Evolutionary conservation across 2,329 filamentous ascomycete genomes (phyloP).

Genomic region (Aspergillus quadrilineatus): DNA sequence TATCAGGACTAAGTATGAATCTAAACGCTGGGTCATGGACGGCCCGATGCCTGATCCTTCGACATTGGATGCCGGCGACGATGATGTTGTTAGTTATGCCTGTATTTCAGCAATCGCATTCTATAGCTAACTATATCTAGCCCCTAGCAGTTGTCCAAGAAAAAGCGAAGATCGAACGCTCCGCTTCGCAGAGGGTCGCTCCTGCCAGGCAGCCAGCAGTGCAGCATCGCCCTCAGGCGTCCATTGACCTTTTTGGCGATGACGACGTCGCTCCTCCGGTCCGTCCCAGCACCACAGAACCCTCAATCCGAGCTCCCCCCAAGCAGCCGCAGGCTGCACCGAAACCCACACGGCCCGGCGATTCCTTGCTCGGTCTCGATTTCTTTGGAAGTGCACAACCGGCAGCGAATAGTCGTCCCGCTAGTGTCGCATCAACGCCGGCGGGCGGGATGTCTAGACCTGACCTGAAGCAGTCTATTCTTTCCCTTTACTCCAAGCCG

Average conservation of each 20-base stretch:
- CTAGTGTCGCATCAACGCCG: constrained; percentile 70
- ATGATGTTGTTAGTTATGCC: constrained; percentile 67
- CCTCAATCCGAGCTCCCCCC: constrained; percentile 63
- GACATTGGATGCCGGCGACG: constrained; percentile 81
- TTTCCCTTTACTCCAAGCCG: constrained; percentile 90
- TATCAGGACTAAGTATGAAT: constrained; percentile 97
- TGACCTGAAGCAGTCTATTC: constrained; percentile 93
- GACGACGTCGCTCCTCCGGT: constrained; percentile 63
- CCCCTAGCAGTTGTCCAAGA: constrained; percentile 67
- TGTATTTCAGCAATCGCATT: neutral
- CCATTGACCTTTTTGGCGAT: constrained; percentile 80
- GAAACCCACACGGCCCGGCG: constrained; percentile 68
- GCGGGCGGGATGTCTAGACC: constrained; percentile 70
- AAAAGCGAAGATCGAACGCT: constrained; percentile 66
- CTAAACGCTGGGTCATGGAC: constrained; percentile 99
- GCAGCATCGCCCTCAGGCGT: constrained; percentile 43
- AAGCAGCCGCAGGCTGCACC: constrained; percentile 55
- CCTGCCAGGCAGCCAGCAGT: constrained; percentile 46
- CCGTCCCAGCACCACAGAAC: constrained; percentile 71
- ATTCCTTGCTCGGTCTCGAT: constrained; percentile 88
- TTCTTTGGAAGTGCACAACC: constrained; percentile 76
- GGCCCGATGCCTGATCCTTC: constrained; percentile 91
- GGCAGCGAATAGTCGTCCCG: constrained; percentile 70
- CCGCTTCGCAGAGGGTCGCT: constrained; percentile 53
- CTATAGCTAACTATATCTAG: constrained; percentile 34